Evolutionary conservation across 2,329 filamentous ascomycete species (phyloP), one percentile per base, ranked within the genome.

Genomic region (Epichloe hybrida): DNA sequence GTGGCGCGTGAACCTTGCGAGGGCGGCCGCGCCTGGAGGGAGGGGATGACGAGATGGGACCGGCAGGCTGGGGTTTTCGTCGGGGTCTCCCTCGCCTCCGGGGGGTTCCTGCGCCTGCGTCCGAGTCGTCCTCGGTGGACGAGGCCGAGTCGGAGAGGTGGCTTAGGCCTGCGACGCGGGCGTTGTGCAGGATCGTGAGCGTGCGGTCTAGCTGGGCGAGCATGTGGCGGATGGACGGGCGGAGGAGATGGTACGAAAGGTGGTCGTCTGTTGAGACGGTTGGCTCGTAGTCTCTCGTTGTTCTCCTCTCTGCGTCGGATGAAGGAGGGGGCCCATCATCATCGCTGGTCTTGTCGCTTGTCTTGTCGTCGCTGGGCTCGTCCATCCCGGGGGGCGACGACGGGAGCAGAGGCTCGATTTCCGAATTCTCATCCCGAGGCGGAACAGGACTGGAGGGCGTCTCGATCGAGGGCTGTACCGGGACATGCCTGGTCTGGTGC

Each of bases 261-360:
- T 85, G 81, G 56, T 95, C 88, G 58, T 95, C 83, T 1, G 80
- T 75, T 7, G 84, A 76, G 5, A 87, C 66, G 2, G 75, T 71
- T 0, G 85, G 79, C 11, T 66, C 64, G 36, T 71, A 68, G 62
- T 63, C 48, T 5, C 13, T 44, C 1, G 35, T 31, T 12, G 37
- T 45, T 15, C 8, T 15, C 9, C 27, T 43, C 38, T 46, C 42
- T 3, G 38, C 4, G 15, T 45, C 45, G 23, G 42, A 34, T 23
- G 3, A 4, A 27, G 38, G 39, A 2, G 27, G 4, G 4, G 7
- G 3, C n/a, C 34, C 50, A 23, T 21, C 45, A 20, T 52, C 45
- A 21, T 52, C 43, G 20, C 38, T 34, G 5, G 12, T 46, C 35
- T 42, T 27, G 23, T 15, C 27, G 17, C 17, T 17, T n/a, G 12